Evolutionary conservation across 441 rosid species (phyloP), one percentile per base, ranked within the genome.

Genomic region (Croton setiger): DNA sequence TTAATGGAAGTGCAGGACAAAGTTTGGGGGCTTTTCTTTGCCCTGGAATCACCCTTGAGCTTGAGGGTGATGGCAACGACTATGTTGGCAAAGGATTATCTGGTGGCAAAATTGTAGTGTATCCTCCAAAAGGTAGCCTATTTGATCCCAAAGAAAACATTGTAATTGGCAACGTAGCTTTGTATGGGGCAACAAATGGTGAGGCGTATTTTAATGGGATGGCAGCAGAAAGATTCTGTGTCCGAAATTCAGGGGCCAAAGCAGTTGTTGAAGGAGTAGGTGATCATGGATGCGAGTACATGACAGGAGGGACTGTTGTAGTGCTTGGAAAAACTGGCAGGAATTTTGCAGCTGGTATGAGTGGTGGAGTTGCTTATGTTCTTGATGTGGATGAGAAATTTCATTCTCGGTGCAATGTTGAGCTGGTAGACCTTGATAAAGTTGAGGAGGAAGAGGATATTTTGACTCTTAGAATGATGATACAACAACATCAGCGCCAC

Each of bases 221-320:
- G 99, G 98, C 99, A 7, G 99, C 99, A 56, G 99, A 96, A 75
- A 88, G 99, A 76, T 96, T 96, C 79, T 91, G 90, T 79, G 99
- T 96, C 63, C 98, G 99, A 69, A 96, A 96, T 71, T 96, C 99
- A n/a, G 99, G 99, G 69, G 99, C 91, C 18, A 92, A 68, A 73
- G 98, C 99, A 12, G 99, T 96, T 64, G 98, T 96, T 9, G 99
- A 96, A 86, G 99, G 99, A 67, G 91, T 96, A 73, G 99, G 99
- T 69, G 99, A 96, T 79, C 99, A 96, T 79, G 99, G 99, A 59
- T 96, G 99, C 21, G 99, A 96, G 81, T 96, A 96, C 83, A 96
- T 96, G 99, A 96, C 99, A 15, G 99, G 99, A 52, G 99, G 99
- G 57, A 96, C 88, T 11, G 97, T 96, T 3, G 96, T 89, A 63